Base-by-base conservation (phyloP, 306 rosid species). In the Styphnolobium japonicum region DNA sequence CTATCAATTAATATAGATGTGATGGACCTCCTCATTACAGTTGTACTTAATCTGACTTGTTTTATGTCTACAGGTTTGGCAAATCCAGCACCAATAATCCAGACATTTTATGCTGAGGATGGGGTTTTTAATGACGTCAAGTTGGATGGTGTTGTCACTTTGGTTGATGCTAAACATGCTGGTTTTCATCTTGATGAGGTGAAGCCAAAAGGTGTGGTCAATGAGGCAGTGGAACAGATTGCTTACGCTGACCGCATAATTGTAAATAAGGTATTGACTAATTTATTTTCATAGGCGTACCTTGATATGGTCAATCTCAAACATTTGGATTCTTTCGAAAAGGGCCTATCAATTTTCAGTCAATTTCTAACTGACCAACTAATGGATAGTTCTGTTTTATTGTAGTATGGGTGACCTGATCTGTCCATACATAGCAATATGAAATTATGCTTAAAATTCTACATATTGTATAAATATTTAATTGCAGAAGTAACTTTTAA, bases 201-300 rank as follows among this genome's bases (percentile, higher is more conserved):
- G 77, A 95, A 95, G 87, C 93, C 97, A 36, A 72, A 95, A 84
- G 98, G 97, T 66, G 80, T 91, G 25, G 98, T 93, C 36, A 95
- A 93, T 52, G 99, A 93, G 87, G 97, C 98, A 4, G 61, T 95
- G 18, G 99, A 93, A 76, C 98, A 93, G 79, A 93, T 95, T 88
- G 99, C 98, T 4, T 95, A 93, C 69, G 99, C 99, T 0, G 98
- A 93, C 81, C 92, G 99, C 34, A 93, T 95, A 73, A 93, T 95
- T 75, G 92, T 95, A 67, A 95, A 95, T 79, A 95, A 95, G 99
- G 99, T 93, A 84, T 60, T 57, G 33, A 7, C 22, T 57, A 3
- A 37, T 48, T 18, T 23, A 19, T 39, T 51, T 25, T 36, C 52
- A 48, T 37, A 43, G 58, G 55, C 48, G 21, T 34, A 63, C 2